Percentiles rank a stretch among this genome's conserved stretches.
Evolutionary conservation across 164 flowering plant genomes (phyloP).

Genomic region (Malania oleifera): DNA sequence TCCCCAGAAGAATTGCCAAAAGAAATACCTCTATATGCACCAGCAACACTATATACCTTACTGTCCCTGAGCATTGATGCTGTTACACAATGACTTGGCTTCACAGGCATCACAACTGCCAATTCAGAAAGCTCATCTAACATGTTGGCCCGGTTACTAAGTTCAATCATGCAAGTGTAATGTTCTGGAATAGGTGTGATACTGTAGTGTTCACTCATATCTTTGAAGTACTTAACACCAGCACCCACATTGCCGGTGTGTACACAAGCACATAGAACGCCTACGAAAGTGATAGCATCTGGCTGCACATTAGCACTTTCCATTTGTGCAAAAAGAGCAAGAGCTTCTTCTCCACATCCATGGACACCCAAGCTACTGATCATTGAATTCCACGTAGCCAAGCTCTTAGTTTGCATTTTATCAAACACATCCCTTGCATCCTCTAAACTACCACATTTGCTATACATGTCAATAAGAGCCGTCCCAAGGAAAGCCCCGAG

Average conservation of each 20-base stretch:
- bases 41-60: background rate
- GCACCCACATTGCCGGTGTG: slow-evolving; percentile 26
- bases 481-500: slow-evolving; percentile 53
- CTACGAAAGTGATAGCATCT: slow-evolving; percentile 57
- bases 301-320: slow-evolving; percentile 39
- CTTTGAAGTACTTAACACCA: slow-evolving; percentile 33
- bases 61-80: background rate
- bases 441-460: slow-evolving; percentile 65
- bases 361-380: slow-evolving; percentile 75
- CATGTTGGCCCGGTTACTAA: slow-evolving; percentile 27
- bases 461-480: slow-evolving; percentile 67
- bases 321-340: slow-evolving; percentile 42
- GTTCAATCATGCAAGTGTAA: slow-evolving; percentile 38
- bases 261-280: slow-evolving; percentile 55
- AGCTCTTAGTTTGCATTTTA: slow-evolving; percentile 38
- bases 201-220: slow-evolving; percentile 41
- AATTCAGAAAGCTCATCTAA: slow-evolving; percentile 9
- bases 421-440: slow-evolving; percentile 51
- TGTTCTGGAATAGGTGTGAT: slow-evolving; percentile 44
- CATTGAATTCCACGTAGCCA: slow-evolving; percentile 75
- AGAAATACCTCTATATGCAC: no score
- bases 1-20: background rate
- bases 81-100: background rate
- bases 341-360: slow-evolving; percentile 51
- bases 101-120: slow-evolving; percentile 1